A percentile compares a stretch with the other conserved stretches of the same genome.
Conservation (phyloP, 1,284 basidiomycete genomes). For the Malassezia sp. region DNA sequence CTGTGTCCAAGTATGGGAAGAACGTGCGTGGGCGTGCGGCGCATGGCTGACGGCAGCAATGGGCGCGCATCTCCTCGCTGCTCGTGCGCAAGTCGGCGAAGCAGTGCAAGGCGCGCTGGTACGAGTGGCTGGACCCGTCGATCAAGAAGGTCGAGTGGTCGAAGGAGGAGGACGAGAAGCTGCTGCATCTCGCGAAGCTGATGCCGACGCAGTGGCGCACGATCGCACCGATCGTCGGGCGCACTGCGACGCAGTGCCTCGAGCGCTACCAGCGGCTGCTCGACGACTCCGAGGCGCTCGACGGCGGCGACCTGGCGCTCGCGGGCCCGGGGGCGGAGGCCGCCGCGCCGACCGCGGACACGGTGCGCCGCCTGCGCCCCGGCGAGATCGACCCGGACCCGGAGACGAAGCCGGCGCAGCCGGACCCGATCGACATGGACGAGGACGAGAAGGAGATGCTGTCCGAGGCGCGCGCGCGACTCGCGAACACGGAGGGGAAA, state of each 20-base stretch:
- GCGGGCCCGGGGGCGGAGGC: conserved; percentile 64
- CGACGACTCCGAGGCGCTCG: conserved; percentile 66
- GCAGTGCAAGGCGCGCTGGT: conserved; percentile 97
- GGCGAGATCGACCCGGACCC: conserved; percentile 99
- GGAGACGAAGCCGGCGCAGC: conserved; percentile 91
- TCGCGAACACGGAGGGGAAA: conserved; percentile 98
- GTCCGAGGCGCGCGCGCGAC: conserved; percentile 89
- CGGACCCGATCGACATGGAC: conserved; percentile 99
- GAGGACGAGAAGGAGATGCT: conserved; percentile 99
- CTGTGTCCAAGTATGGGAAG: conserved; percentile 46
- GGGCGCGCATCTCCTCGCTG: conserved; percentile 95
- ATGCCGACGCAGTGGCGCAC: conserved; percentile 99
- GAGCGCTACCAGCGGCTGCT: conserved; percentile 95
- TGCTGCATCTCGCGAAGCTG: conserved; percentile 90
- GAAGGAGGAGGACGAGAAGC: conserved; percentile 92
- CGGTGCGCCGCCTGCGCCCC: conserved; percentile 74
- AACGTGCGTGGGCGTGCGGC: conserved; percentile 31
- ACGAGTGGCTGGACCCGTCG: conserved; percentile 98
- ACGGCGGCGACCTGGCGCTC: conserved; percentile 52
- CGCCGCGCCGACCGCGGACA: conserved; percentile 76
- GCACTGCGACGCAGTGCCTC: conserved; percentile 96
- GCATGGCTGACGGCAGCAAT: conserved; percentile 39
- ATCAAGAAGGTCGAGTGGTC: conserved; percentile 90
- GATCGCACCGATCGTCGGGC: conserved; percentile 93
- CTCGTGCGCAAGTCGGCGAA: conserved; percentile 98